Percentiles rank a stretch among this genome's conserved stretches.
Evolutionary conservation across 768 basidiomycete genomes (phyloP).

Genomic region (Mycena galericulata): DNA sequence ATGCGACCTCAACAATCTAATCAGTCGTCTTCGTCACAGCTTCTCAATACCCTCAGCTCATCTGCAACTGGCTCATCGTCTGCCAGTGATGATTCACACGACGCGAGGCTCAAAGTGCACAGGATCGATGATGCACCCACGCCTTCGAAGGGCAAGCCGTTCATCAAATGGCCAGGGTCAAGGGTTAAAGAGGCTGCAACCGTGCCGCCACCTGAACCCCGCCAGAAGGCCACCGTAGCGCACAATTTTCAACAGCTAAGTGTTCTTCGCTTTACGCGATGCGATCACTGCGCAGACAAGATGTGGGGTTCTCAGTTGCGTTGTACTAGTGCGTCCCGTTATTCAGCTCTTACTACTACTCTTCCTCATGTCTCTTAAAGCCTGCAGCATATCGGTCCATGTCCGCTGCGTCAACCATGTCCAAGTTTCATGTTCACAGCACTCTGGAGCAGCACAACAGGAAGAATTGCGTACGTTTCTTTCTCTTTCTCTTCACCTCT

Average conservation of each 20-base stretch:
- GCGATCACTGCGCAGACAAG: slow-evolving; percentile 97
- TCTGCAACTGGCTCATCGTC: slow-evolving; percentile 61
- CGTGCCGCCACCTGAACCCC: slow-evolving; percentile 47
- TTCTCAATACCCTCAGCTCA: slow-evolving; percentile 55
- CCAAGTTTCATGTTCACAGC: slow-evolving; percentile 73
- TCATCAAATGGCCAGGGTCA: slow-evolving; percentile 78
- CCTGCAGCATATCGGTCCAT: slow-evolving; percentile 88
- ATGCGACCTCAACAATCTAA: slow-evolving; percentile 40
- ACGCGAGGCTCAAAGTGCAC: slow-evolving; percentile 52
- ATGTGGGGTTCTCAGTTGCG: slow-evolving; percentile 98
- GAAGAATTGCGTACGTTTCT: slow-evolving; percentile 56
- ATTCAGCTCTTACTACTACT: slow-evolving; percentile 8
- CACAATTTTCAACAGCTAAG: slow-evolving; percentile 94
- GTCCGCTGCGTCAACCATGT: slow-evolving; percentile 84
- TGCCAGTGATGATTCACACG: slow-evolving; percentile 61
- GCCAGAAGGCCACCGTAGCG: slow-evolving; percentile 60
- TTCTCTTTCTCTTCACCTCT: neutral
- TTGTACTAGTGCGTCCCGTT: slow-evolving; percentile 77
- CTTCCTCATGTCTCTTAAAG: slow-evolving; percentile 52
- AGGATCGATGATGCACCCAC: slow-evolving; percentile 64
- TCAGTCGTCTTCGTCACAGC: slow-evolving; percentile 44
- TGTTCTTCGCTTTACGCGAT: slow-evolving; percentile 88
- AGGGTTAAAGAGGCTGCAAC: slow-evolving; percentile 58
- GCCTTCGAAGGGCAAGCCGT: slow-evolving; percentile 63
- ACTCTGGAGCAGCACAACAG: slow-evolving; percentile 45